Conservation (phyloP, 2,329 filamentous ascomycete genomes). For the Pseudocercospora vitis region DNA sequence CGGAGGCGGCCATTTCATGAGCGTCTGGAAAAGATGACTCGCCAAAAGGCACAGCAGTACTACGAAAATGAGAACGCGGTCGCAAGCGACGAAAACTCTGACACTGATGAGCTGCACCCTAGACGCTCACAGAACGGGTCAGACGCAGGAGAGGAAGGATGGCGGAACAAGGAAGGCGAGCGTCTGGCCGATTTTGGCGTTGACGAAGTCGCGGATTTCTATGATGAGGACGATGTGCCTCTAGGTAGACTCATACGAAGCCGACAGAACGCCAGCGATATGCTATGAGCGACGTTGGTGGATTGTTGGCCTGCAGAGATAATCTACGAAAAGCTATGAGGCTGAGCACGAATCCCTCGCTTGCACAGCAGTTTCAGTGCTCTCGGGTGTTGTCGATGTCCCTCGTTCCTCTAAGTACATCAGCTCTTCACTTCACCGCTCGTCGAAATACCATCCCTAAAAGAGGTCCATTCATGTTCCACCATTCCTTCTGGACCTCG, state of each 20-base stretch:
- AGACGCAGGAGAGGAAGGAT: conserved; percentile 57
- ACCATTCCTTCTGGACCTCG: too few species aligned
- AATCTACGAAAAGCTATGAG: too few species aligned
- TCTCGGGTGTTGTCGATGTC: too few species aligned
- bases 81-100: conserved; percentile 52
- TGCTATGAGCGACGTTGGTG: not conserved
- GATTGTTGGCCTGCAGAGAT: too few species aligned
- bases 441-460: too few species aligned
- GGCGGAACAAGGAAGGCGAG: conserved; percentile 76
- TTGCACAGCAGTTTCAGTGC: too few species aligned
- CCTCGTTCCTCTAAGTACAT: too few species aligned
- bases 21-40: conserved; percentile 37
- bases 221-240: conserved; percentile 68
- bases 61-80: conserved; percentile 27
- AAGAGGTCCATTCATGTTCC: too few species aligned
- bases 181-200: conserved; percentile 74
- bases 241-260: conserved; percentile 66
- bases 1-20: conserved; percentile 46
- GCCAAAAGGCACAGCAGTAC: conserved; percentile 20
- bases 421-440: too few species aligned
- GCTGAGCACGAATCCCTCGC: too few species aligned
- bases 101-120: conserved; percentile 35
- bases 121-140: conserved; percentile 16
- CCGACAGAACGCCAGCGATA: conserved; percentile 38
- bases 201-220: conserved; percentile 71